phyloP scores from a whole-genome alignment of 805 yeast species.

The Metschnikowia amazonensis region DNA sequence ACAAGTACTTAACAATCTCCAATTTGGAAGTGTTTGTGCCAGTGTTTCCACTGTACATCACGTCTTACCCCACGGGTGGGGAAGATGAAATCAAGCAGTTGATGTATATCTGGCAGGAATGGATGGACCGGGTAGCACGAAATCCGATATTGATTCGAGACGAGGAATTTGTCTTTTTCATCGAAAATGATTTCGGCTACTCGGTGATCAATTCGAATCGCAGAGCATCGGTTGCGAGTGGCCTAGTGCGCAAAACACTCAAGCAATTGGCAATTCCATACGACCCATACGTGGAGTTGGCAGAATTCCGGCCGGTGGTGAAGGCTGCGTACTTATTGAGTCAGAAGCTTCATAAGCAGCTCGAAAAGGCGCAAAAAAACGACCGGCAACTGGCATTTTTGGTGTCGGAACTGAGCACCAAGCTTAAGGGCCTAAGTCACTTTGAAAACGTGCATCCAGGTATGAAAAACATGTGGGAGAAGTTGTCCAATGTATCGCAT shows the following conservation, averaged over 20 bases:
- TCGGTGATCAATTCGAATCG: conserved; percentile 56
- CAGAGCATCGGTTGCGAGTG: conserved; percentile 68
- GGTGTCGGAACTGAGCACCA: conserved; percentile 45
- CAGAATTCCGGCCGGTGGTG: conserved; percentile 81
- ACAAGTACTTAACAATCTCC: conserved; percentile 72
- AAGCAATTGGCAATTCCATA: conserved; percentile 91
- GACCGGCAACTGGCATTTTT: conserved; percentile 51
- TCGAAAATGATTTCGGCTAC: conserved; percentile 71
- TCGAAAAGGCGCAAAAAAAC: conserved; percentile 55
- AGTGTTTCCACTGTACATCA: conserved; percentile 68
- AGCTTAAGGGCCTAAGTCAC: conserved; percentile 37
- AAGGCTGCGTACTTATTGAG: conserved; percentile 66
- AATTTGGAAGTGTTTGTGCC: conserved; percentile 94
- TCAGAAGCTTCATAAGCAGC: conserved; percentile 47
- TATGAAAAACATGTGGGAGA: conserved; percentile 75
- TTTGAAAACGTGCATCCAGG: conserved; percentile 56
- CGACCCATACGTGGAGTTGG: conserved; percentile 77
- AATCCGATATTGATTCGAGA: conserved; percentile 83
- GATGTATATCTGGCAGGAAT: conserved; percentile 61
- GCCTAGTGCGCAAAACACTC: conserved; percentile 80
- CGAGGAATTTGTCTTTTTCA: conserved; percentile 82
- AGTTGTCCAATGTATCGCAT: conserved; percentile 63
- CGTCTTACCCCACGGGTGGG: conserved; percentile 80
- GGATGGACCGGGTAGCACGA: conserved; percentile 72
- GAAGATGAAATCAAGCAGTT: conserved; percentile 70